Evolutionary conservation across 1,284 basidiomycete species (phyloP).

Genomic region (Termitomyces sp.): DNA sequence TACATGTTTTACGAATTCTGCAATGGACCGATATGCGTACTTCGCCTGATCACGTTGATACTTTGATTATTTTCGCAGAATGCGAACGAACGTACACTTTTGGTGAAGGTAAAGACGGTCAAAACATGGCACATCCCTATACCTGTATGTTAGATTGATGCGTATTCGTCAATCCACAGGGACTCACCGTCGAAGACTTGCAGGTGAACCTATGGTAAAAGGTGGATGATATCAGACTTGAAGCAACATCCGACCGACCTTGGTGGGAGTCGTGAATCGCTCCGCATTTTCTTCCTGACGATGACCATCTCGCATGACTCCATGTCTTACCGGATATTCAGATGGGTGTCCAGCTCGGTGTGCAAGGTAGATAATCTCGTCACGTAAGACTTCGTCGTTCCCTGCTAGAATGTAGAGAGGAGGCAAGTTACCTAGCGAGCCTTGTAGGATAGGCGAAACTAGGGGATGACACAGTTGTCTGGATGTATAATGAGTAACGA

Average conservation of each 20-base stretch:
- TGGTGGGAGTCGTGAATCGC: background rate
- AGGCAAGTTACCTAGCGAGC: slow-evolving; percentile 58
- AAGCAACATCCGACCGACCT: background rate
- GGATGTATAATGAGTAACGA: background rate
- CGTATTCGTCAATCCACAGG: background rate
- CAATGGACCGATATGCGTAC: slow-evolving; percentile 54
- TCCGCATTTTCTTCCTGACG: background rate
- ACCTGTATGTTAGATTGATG: background rate
- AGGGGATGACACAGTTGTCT: background rate
- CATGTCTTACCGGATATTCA: slow-evolving; percentile 56
- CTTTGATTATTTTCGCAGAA: background rate
- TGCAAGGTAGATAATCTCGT: slow-evolving; percentile 80
- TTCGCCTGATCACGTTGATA: slow-evolving; percentile 35
- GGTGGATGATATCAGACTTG: background rate
- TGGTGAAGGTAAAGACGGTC: slow-evolving; percentile 69
- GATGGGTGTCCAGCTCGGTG: slow-evolving; percentile 81
- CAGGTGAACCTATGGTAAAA: slow-evolving; percentile 56
- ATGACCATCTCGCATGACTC: background rate
- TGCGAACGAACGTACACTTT: slow-evolving; percentile 35
- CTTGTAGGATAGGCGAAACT: background rate
- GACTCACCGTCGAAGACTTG: slow-evolving; percentile 59
- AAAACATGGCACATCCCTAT: slow-evolving; percentile 63
- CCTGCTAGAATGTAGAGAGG: slow-evolving; percentile 79
- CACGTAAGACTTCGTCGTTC: slow-evolving; percentile 74
- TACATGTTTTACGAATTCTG: slow-evolving; percentile 51